Conservation (phyloP, 192 early-diverging fungal species). For the Paraglomus occultum region DNA sequence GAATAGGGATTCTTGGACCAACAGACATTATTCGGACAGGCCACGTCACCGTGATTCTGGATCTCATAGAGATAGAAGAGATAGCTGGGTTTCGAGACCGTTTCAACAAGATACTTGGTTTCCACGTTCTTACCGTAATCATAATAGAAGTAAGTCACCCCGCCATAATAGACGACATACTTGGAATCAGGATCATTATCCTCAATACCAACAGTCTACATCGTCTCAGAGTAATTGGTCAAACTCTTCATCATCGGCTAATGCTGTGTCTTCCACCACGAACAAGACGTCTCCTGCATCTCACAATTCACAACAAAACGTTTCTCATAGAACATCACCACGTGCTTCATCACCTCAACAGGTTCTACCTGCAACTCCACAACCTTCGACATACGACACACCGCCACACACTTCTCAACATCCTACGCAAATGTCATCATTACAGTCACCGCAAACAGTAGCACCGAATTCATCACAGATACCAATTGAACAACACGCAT, state of each 20-base stretch:
- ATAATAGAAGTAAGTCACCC: slow-evolving; percentile 6
- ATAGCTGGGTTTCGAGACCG: slow-evolving; percentile 21
- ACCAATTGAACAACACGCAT: too few relatives aligned
- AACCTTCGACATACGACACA: too few relatives aligned
- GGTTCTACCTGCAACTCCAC: slow-evolving; percentile 1
- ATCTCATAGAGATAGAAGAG: slow-evolving; percentile 17
- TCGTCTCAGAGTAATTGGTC: not conserved
- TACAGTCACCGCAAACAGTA: too few relatives aligned
- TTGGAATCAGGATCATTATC: slow-evolving; percentile 11
- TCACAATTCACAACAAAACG: too few relatives aligned
- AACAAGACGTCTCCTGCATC: too few relatives aligned
- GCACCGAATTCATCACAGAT: too few relatives aligned
- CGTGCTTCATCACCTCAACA: not conserved
- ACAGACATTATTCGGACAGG: slow-evolving; percentile 6
- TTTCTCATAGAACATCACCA: not conserved
- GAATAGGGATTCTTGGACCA: slow-evolving; percentile 5
- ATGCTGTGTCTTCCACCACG: not conserved
- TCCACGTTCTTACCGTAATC: not conserved
- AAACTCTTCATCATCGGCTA: slow-evolving; percentile 1
- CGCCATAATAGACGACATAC: slow-evolving; percentile 10
- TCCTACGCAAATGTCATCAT: too few relatives aligned
- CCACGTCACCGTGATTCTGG: not conserved
- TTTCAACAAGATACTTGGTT: slow-evolving; percentile 12
- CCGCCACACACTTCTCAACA: too few relatives aligned
- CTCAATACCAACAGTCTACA: slow-evolving; percentile 8